A percentile compares a stretch with the other conserved stretches of the same genome.
These are phyloP conservation scores for Cucurbita ficifolia DNA, from an alignment of 306 rosid genomes.

Conservation along the genomic window DNA sequence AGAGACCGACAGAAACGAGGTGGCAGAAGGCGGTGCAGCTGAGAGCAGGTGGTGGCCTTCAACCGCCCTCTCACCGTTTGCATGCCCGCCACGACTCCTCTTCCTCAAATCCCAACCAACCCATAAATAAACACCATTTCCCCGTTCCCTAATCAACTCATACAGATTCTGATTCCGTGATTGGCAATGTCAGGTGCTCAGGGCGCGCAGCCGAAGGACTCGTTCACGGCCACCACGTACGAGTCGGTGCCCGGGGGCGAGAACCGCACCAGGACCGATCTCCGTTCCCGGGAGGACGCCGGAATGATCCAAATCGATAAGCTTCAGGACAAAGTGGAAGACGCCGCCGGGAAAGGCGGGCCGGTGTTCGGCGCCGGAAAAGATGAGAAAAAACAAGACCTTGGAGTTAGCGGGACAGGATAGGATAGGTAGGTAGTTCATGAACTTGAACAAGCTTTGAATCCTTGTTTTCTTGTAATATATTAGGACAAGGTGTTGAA, in stretches of 20 bases:
- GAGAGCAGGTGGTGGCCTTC: too few relatives aligned
- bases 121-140: neutral
- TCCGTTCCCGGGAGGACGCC: slow-evolving; percentile 42
- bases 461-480: too few relatives aligned
- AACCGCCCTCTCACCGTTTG: neutral
- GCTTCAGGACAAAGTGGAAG: slow-evolving; percentile 46
- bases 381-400: slow-evolving; percentile 43
- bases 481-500: too few relatives aligned
- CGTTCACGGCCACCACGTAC: slow-evolving; percentile 52
- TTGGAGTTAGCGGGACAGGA: slow-evolving; percentile 67
- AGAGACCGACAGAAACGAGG: too few relatives aligned
- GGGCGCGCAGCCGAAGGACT: slow-evolving; percentile 54
- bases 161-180: too few relatives aligned
- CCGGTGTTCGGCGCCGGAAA: slow-evolving; percentile 65
- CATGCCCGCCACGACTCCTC: neutral
- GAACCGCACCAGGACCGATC: slow-evolving; percentile 44
- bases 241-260: slow-evolving; percentile 51
- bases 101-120: neutral
- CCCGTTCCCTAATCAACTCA: neutral
- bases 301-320: slow-evolving; percentile 63
- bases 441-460: too few relatives aligned
- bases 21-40: too few relatives aligned
- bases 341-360: slow-evolving; percentile 61
- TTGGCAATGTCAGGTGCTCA: slow-evolving; percentile 57
- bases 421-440: too few relatives aligned